Evolutionary conservation across 2,329 filamentous ascomycete genomes (phyloP).

Genomic region (Clonostachys byssicola): DNA sequence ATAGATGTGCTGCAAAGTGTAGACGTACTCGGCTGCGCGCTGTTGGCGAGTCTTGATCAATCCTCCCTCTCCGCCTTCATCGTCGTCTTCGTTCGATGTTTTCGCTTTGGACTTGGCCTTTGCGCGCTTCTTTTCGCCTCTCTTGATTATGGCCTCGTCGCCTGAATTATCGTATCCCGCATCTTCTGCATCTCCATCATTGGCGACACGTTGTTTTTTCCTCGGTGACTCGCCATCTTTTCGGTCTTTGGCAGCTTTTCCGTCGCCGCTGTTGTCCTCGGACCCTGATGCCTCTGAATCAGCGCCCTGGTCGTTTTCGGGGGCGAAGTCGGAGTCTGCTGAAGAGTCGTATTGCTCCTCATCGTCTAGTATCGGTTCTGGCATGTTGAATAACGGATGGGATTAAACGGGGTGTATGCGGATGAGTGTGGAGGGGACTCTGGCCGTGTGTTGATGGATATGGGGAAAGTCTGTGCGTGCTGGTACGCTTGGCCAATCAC

Average conservation of each 20-base stretch:
- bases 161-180: slow-evolving; percentile 63
- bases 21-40: slow-evolving; percentile 57
- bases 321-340: slow-evolving; percentile 70
- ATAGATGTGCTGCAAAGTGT: not conserved
- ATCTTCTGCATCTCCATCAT: slow-evolving; percentile 26
- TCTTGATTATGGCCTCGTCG: slow-evolving; percentile 66
- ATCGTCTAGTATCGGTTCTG: slow-evolving; percentile 33
- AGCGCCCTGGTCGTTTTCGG: slow-evolving; percentile 45
- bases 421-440: not conserved
- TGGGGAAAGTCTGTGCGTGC: too few relatives aligned
- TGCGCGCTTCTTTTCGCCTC: slow-evolving; percentile 51
- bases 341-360: slow-evolving; percentile 63
- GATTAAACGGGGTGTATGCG: not conserved
- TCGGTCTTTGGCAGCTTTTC: slow-evolving; percentile 9
- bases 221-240: not conserved
- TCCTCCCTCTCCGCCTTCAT: slow-evolving; percentile 55
- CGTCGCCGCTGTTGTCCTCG: slow-evolving; percentile 17
- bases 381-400: slow-evolving; percentile 1
- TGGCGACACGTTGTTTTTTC: not conserved
- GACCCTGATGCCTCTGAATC: slow-evolving; percentile 47
- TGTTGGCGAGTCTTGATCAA: slow-evolving; percentile 71
- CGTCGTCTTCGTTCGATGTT: slow-evolving; percentile 34
- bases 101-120: slow-evolving; percentile 20
- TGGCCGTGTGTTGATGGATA: too few relatives aligned
- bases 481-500: too few relatives aligned